A percentile compares a stretch with the other conserved stretches of the same genome.
Conservation (phyloP, 78 protist genomes). For the Dictyostelium purpureum region DNA sequence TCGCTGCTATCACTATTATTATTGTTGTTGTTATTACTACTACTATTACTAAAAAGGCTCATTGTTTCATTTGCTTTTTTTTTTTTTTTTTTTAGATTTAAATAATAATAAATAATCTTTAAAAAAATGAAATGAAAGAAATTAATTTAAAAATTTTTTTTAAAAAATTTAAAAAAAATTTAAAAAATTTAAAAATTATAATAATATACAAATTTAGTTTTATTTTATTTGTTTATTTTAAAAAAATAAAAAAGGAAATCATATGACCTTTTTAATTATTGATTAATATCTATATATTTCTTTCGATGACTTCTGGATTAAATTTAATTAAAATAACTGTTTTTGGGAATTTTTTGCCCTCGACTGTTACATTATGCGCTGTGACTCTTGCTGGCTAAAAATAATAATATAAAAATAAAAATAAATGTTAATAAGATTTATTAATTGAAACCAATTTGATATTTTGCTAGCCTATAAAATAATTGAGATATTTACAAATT, state of each 20-base stretch:
- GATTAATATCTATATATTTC: neutral
- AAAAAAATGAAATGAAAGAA: no score
- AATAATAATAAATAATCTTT: no score
- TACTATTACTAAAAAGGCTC: neutral
- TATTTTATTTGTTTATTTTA: no score
- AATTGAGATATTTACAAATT: conserved; percentile 72
- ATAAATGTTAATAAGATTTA: neutral
- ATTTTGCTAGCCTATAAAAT: no score
- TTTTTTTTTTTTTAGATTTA: neutral
- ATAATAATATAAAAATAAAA: neutral
- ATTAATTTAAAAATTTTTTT: no score
- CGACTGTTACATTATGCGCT: conserved; percentile 84
- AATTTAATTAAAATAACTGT: conserved; percentile 88
- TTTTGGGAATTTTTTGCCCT: conserved; percentile 66
- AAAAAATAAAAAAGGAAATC: no score
- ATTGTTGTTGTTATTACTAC: neutral
- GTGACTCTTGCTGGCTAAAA: conserved; percentile 85
- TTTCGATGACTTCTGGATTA: conserved; percentile 73
- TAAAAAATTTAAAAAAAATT: neutral
- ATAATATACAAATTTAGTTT: no score
- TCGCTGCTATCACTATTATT: neutral
- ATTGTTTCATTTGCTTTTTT: neutral
- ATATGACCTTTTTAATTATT: neutral
- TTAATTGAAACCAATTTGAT: neutral
- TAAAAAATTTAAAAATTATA: no score